Conservation (phyloP, 2,329 filamentous ascomycete species). For the Fusarium humuli region DNA sequence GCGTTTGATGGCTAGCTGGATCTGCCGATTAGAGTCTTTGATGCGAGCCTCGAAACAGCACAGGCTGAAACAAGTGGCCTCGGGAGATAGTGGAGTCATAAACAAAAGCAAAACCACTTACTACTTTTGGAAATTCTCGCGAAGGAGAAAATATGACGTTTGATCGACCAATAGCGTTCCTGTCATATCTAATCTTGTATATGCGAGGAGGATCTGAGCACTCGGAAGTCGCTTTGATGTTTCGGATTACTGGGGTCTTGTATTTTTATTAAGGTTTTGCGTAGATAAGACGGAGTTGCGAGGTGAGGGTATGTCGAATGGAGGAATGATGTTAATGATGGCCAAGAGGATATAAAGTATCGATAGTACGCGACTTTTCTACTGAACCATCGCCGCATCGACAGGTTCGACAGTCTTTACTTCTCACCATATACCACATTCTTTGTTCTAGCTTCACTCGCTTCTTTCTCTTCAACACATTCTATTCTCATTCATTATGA, state of each 20-base stretch:
- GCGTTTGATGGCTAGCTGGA: background rate
- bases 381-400: rapidly evolving
- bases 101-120: background rate
- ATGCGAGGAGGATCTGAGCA: background rate
- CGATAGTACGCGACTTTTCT: rapidly evolving
- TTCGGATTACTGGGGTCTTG: background rate
- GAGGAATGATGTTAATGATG: rapidly evolving
- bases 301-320: rapidly evolving
- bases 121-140: background rate
- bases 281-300: background rate
- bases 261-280: background rate
- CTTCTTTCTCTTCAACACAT: background rate
- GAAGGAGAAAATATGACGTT: background rate
- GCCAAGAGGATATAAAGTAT: background rate
- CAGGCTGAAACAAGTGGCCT: background rate
- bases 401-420: background rate
- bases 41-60: background rate
- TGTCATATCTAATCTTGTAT: background rate
- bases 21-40: background rate
- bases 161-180: background rate
- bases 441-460: background rate
- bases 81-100: background rate
- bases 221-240: background rate
- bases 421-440: background rate
- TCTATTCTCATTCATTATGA: background rate